Evolutionary conservation across 345 rosid genomes (phyloP).

Genomic region (Crucihimalaya himalaica): DNA sequence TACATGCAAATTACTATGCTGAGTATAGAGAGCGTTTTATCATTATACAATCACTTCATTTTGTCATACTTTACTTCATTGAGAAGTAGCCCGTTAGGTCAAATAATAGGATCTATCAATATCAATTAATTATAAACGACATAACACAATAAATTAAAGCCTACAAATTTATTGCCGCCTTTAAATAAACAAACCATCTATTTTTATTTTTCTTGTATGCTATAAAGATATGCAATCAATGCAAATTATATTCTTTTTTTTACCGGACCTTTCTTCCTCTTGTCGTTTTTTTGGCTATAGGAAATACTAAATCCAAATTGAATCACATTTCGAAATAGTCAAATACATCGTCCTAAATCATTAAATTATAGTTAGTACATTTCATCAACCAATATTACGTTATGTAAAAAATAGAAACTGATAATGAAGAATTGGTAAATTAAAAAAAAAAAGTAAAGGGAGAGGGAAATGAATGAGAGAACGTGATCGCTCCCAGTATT

Average conservation of each 20-base stretch:
- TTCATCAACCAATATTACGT: not conserved
- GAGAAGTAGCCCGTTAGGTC: constrained; percentile 18
- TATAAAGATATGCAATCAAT: constrained; percentile 27
- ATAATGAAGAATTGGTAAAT: not conserved
- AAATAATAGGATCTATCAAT: constrained; percentile 33
- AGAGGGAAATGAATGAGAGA: constrained; percentile 34
- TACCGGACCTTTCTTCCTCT: too few species aligned
- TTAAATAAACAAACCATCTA: constrained; percentile 4
- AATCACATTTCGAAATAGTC: not conserved
- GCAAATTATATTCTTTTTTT: not conserved
- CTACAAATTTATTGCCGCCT: constrained; percentile 14
- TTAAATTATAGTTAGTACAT: not conserved
- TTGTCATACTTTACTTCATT: constrained; percentile 14
- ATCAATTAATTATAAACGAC: constrained; percentile 31
- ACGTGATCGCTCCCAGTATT: constrained; percentile 41
- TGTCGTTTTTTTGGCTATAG: too few species aligned
- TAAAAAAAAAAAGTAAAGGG: not conserved
- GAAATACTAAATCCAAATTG: constrained; percentile 16
- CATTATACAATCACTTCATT: constrained; percentile 25
- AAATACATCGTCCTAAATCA: constrained; percentile 11
- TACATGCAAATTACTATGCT: constrained; percentile 25
- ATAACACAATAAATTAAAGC: constrained; percentile 14
- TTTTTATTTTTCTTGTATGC: not conserved
- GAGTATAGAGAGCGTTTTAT: constrained; percentile 11
- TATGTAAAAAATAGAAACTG: not conserved